phyloP scores from a whole-genome alignment of 495 filamentous ascomycete genomes.

The Podospora pseudocomata region DNA sequence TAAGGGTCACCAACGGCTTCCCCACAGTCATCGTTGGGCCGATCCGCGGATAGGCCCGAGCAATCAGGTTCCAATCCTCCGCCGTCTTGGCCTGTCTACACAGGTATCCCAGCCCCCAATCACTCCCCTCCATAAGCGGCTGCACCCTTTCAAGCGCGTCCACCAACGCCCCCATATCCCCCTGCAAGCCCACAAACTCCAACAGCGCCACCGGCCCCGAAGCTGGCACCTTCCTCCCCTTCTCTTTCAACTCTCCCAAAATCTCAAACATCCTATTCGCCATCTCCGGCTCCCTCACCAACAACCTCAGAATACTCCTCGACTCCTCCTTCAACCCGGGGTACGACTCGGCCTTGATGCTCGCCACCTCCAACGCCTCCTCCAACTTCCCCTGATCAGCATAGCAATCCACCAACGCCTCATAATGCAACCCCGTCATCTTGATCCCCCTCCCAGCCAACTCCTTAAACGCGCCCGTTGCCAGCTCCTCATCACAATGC shows the following conservation, averaged over 20 bases:
- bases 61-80: neutral
- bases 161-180: conserved; percentile 53
- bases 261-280: conserved; percentile 48
- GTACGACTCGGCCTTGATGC: conserved; percentile 60
- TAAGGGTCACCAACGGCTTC: neutral
- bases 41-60: neutral
- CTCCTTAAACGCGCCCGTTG: conserved; percentile 58
- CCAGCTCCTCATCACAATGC: conserved; percentile 62
- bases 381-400: conserved; percentile 50
- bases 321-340: conserved; percentile 40
- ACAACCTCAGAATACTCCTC: conserved; percentile 48
- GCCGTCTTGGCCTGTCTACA: conserved; percentile 58
- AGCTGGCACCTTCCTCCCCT: conserved; percentile 46
- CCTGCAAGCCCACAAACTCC: conserved; percentile 46
- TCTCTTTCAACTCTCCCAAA: conserved; percentile 50
- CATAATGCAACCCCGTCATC: conserved; percentile 66
- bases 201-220: conserved; percentile 62
- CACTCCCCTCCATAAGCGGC: conserved; percentile 61
- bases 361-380: conserved; percentile 58
- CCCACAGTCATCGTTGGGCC: neutral
- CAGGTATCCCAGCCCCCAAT: conserved; percentile 62
- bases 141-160: conserved; percentile 69
- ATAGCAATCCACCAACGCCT: conserved; percentile 67
- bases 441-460: conserved; percentile 51
- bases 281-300: conserved; percentile 30